Evolutionary conservation across 2,329 filamentous ascomycete genomes (phyloP), one percentile per base, ranked within the genome.

Genomic region (Celoporthe dispersa): DNA sequence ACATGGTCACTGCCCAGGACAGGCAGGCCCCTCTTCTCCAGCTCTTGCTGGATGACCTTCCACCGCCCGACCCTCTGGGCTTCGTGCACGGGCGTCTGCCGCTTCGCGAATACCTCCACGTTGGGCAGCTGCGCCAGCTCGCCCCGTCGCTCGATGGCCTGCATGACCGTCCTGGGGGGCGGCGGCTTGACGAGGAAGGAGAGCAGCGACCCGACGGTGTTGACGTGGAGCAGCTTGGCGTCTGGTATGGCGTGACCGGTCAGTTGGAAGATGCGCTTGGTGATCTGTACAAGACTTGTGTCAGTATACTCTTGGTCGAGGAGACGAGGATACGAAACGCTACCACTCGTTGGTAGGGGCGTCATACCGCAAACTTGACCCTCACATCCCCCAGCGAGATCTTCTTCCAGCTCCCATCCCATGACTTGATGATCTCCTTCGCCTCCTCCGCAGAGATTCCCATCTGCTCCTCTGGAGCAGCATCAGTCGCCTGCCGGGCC

Each of bases 241-340:
- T 98, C 95, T 22, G 92, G 85, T 73, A 97, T 84, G 70, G 88
- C 87, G 72, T 90, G 88, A 71, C 93, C 93, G n/a, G 91, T 94
- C 71, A 97, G 85, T 79, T 96, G 92, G 79, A 91, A 89, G 72
- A 94, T 83, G 70, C 93, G 91, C 82, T 97, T 97, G 76, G 90
- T 83, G 73, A 96, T 86, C 94, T 98, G 74, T 39, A 25, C 33
- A n/a, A 25, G n/a, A 5, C 1, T 55, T 6, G n/a, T 57, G 37
- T 57, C 35, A 41, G 22, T 12, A 35, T 41, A 33, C 14, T 11
- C 9, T 19, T 44, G 31, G 11, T 19, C 25, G 33, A 48, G 22
- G 16, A 19, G 6, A 11, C 4, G 37, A n/a, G 11, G 5, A 39
- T 12, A 12, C 1, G 3, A 39, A 19, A 7, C 22, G 16, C 19